A percentile compares a stretch with the other conserved stretches of the same genome.
phyloP scores from a whole-genome alignment of 441 rosid genomes.

The Hura crepitans region DNA sequence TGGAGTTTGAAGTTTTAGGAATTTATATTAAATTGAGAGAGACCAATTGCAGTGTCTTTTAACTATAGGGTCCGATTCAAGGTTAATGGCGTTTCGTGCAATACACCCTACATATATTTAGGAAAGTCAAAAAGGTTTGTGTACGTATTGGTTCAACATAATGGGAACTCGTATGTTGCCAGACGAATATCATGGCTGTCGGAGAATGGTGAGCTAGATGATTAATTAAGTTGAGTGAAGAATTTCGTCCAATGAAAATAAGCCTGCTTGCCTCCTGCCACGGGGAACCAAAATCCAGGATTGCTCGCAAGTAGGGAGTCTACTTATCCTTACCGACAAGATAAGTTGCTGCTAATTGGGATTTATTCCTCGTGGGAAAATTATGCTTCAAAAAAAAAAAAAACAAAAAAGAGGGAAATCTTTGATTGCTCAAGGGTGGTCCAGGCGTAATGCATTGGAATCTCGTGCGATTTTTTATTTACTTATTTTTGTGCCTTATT shows the following conservation, averaged over 20 bases:
- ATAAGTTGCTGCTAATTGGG: conserved; percentile 38
- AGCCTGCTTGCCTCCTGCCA: conserved; percentile 18
- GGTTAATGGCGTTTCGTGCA: conserved; percentile 13
- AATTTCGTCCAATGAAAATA: conserved; percentile 27
- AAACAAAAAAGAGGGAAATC: neutral
- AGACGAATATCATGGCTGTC: conserved; percentile 11
- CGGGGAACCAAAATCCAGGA: conserved; percentile 23
- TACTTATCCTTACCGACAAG: conserved; percentile 28
- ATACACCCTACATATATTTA: conserved; percentile 17
- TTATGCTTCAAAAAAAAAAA: conserved; percentile 11
- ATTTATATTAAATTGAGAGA: neutral
- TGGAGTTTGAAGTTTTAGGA: conserved; percentile 18
- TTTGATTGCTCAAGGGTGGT: conserved; percentile 31
- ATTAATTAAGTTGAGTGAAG: conserved; percentile 28
- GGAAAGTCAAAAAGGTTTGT: conserved; percentile 18
- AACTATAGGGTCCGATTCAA: conserved; percentile 18
- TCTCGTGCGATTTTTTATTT: conserved; percentile 40
- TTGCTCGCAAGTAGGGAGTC: conserved; percentile 7
- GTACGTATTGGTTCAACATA: conserved; percentile 18
- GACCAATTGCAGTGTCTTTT: conserved; percentile 15
- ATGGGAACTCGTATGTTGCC: conserved; percentile 16
- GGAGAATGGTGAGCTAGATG: conserved; percentile 29
- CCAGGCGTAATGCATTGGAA: conserved; percentile 35
- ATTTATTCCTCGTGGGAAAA: conserved; percentile 35
- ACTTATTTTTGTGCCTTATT: conserved; percentile 35